Evolutionary conservation across 495 filamentous ascomycete species (phyloP).

Genomic region (Penicilliopsis zonata): DNA sequence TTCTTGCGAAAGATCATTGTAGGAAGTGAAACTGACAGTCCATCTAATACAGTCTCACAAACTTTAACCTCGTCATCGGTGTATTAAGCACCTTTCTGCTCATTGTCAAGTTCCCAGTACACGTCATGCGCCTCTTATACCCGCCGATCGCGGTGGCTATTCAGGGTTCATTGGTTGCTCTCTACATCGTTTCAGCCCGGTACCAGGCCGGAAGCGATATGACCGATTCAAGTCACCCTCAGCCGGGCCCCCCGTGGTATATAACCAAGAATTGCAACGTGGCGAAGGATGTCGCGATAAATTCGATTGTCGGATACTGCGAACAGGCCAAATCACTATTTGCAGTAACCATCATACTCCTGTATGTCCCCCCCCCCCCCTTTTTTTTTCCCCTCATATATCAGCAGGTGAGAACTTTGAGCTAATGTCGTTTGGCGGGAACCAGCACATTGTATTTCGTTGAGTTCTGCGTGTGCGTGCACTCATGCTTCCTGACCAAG

Average conservation of each 20-base stretch:
- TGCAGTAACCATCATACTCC: slow-evolving; percentile 54
- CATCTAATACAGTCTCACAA: slow-evolving; percentile 48
- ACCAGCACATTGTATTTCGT: slow-evolving; percentile 42
- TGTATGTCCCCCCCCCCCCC: slow-evolving; percentile 39
- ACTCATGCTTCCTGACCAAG: slow-evolving; percentile 48
- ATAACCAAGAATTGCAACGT: slow-evolving; percentile 65
- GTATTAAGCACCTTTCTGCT: slow-evolving; percentile 49
- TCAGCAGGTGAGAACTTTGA: no score
- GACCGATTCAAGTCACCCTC: slow-evolving; percentile 57
- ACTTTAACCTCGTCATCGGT: slow-evolving; percentile 73
- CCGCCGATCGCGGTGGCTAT: slow-evolving; percentile 53
- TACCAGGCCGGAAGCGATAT: slow-evolving; percentile 72
- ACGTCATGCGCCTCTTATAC: slow-evolving; percentile 59
- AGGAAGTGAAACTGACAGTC: slow-evolving; percentile 7
- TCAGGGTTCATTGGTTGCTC: slow-evolving; percentile 42
- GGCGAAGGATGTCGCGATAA: slow-evolving; percentile 39
- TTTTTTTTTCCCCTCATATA: slow-evolving; percentile 6
- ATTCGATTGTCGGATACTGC: slow-evolving; percentile 53
- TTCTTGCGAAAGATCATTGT: no score
- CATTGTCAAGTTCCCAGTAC: slow-evolving; percentile 48
- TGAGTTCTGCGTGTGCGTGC: slow-evolving; percentile 43
- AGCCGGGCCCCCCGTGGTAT: slow-evolving; percentile 68
- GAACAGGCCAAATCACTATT: slow-evolving; percentile 65
- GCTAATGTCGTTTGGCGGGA: no score
- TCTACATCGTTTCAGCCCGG: slow-evolving; percentile 57